Conservation (phyloP, 805 yeast genomes). For the Ascoidea asiatica region DNA sequence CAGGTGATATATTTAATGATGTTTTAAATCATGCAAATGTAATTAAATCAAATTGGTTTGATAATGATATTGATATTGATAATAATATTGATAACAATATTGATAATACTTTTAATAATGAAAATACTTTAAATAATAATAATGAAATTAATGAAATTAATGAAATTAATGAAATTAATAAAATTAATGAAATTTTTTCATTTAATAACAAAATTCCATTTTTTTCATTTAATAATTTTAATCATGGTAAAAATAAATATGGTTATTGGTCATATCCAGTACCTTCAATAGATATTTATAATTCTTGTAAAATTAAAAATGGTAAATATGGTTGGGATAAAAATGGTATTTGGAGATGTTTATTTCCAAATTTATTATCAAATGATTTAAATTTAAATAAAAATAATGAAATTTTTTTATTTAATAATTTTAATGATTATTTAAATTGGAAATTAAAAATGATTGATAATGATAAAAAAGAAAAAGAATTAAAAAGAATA, state of each 20-base stretch:
- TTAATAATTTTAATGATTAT: constrained; percentile 49
- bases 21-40: not conserved
- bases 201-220: not conserved
- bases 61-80: not conserved
- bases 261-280: constrained; percentile 41
- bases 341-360: constrained; percentile 81
- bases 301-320: constrained; percentile 44
- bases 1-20: constrained; percentile 5
- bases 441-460: constrained; percentile 55
- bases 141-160: not conserved
- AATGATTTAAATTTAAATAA: constrained; percentile 30
- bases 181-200: not conserved
- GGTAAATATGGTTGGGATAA: constrained; percentile 77
- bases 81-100: not conserved
- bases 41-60: not conserved
- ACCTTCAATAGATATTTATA: constrained; percentile 47
- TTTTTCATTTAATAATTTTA: not conserved
- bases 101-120: not conserved
- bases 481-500: constrained; percentile 6
- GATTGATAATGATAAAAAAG: constrained; percentile 29
- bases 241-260: constrained; percentile 9
- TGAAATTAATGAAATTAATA: not conserved
- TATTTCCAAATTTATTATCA: constrained; percentile 51
- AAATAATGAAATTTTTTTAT: constrained; percentile 44
- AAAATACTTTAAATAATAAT: not conserved